Evolutionary conservation across 805 yeast species (phyloP), one percentile per base, ranked within the genome.

Genomic region (Zygoascus tannicola): DNA sequence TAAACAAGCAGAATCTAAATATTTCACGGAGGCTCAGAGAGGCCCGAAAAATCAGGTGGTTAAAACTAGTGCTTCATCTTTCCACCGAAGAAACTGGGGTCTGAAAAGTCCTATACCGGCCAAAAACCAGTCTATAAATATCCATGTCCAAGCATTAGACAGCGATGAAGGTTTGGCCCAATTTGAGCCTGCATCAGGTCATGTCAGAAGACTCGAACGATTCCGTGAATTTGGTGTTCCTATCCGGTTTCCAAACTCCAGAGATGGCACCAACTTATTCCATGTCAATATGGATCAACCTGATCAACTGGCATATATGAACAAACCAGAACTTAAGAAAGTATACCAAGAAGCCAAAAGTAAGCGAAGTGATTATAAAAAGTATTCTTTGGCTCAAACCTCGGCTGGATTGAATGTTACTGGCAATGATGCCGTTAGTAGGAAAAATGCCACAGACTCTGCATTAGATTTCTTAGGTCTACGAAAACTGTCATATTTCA

Each of bases 41-140:
- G 43, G 32, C 22, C 66, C 66, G 2, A 39, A 43, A 15, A 47
- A 53, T 34, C 66, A 62, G 50, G 57, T 54, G 2, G 47, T 62
- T 14, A 49, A 43, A 14, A 56, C 66, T 8, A 59, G 65, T 4
- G 47, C 60, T 8, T 54, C 65, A 3, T 56, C 62, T 2, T 57
- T 57, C 38, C 51, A 53, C 50, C 56, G 65, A 23, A 50, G 56
- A n/a, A 51, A 62, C 52, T 62, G 65, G 64, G 66, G 66, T n/a
- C 56, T 62, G 30, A 62, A 62, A 49, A 43, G 56, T 22, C 48
- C 50, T 35, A 50, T 57, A 33, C 61, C 61, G 12, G 28, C 41
- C 7, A 55, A 52, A 38, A 59, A 61, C 32, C 46, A 48, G 32
- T 44, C 59, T 2, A 48, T 51, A 12, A 47, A 51, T 16, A 44